A percentile compares a stretch with the other conserved stretches of the same genome.
Conservation (phyloP, 1,139 yeast genomes). For the Candida sanyaensis region DNA sequence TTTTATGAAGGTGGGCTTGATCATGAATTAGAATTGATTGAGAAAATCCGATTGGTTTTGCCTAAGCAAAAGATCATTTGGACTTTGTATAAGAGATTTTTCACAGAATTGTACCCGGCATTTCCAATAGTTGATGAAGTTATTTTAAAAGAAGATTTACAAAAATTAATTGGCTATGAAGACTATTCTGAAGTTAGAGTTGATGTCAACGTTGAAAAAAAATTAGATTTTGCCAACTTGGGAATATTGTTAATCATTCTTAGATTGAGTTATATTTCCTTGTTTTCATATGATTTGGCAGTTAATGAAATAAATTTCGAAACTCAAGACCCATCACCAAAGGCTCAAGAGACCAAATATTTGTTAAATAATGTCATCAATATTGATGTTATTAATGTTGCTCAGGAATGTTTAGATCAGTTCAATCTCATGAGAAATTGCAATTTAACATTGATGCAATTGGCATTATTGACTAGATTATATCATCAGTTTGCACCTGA, state of each 20-base stretch:
- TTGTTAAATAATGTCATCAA: conserved; percentile 32
- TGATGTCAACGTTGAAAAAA: conserved; percentile 25
- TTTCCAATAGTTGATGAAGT: conserved; percentile 51
- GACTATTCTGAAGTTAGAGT: conserved; percentile 14
- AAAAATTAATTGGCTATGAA: conserved; percentile 25
- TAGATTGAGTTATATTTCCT: conserved; percentile 31
- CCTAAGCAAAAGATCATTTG: conserved; percentile 48
- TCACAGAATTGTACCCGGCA: conserved; percentile 44
- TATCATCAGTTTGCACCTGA: conserved; percentile 50
- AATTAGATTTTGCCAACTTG: conserved; percentile 33
- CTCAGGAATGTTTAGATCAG: conserved; percentile 38
- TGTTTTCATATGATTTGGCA: conserved; percentile 31
- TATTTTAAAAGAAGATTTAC: conserved; percentile 21
- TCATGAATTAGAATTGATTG: conserved; percentile 27
- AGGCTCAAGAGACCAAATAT: conserved; percentile 25
- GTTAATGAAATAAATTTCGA: conserved; percentile 30
- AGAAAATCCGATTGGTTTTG: conserved; percentile 39
- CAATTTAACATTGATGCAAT: conserved; percentile 52
- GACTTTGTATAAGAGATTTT: conserved; percentile 48
- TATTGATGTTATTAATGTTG: conserved; percentile 33
- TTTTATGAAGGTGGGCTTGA: conserved; percentile 35
- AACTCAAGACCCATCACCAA: conserved; percentile 23
- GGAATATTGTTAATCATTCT: conserved; percentile 31
- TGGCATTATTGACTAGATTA: conserved; percentile 37
- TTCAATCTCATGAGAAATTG: conserved; percentile 38